A percentile compares a stretch with the other conserved stretches of the same genome.
Evolutionary conservation across 768 basidiomycete genomes (phyloP).

Genomic region (Leccinum subtestaceum): DNA sequence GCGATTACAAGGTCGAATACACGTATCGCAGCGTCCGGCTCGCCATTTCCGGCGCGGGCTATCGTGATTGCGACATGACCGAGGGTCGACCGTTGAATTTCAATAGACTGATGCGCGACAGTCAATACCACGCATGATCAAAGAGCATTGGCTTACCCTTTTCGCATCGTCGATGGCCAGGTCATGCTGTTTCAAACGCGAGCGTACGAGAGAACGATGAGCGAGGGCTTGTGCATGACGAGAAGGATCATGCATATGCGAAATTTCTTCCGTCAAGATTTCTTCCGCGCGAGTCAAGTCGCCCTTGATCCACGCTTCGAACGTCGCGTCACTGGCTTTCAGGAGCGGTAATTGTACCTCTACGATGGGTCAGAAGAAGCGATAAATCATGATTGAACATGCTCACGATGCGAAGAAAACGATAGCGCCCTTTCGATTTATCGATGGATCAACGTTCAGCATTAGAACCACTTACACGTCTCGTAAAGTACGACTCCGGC

Average conservation of each 20-base stretch:
- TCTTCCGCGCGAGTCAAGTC: not conserved
- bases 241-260: no score
- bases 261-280: not conserved
- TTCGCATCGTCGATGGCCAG: conserved; percentile 7
- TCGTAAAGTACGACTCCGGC: not conserved
- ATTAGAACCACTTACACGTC: not conserved
- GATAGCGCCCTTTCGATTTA: not conserved
- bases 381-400: rapidly evolving
- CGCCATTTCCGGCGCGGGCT: not conserved
- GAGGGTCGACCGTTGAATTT: conserved; percentile 6
- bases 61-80: conserved; percentile 12
- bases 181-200: not conserved
- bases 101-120: not conserved
- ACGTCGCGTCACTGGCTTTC: not conserved
- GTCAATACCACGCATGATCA: not conserved
- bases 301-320: not conserved
- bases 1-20: conserved; percentile 12
- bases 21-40: conserved; percentile 1
- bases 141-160: not conserved
- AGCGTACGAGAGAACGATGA: not conserved
- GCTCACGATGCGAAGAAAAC: not conserved
- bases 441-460: not conserved
- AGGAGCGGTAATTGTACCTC: not conserved
- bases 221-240: conserved; percentile 2
- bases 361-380: not conserved